Evolutionary conservation across 495 filamentous ascomycete species (phyloP).

Genomic region (Penicillium samsonianum): DNA sequence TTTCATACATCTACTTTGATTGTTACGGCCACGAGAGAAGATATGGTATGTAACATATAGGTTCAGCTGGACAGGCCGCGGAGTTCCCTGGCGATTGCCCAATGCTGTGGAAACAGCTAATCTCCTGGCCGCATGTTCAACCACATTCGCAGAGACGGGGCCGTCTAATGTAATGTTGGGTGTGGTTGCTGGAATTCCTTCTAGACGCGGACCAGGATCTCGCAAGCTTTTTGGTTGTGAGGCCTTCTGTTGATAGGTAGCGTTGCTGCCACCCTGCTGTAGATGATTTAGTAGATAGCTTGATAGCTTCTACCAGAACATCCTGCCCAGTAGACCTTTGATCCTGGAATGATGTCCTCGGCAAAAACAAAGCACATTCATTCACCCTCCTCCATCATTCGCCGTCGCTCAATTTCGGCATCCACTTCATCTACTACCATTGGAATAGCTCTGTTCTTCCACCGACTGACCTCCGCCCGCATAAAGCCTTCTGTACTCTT

Average conservation of each 20-base stretch:
- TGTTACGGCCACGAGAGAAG: neutral
- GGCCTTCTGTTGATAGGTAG: neutral
- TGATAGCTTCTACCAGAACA: neutral
- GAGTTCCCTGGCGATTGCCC: neutral
- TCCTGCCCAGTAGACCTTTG: neutral
- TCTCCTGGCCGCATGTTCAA: neutral
- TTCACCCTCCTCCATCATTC: slow-evolving; percentile 55
- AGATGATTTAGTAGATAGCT: neutral
- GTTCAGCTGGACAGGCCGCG: neutral
- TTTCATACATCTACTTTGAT: neutral
- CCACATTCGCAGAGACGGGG: neutral
- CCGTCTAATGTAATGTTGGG: neutral
- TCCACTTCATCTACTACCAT: slow-evolving; percentile 58
- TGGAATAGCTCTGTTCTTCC: slow-evolving; percentile 43
- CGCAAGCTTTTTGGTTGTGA: too few species aligned
- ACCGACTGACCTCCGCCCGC: slow-evolving; percentile 50
- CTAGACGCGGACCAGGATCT: neutral
- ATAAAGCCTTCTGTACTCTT: slow-evolving; percentile 76
- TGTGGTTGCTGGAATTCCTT: neutral
- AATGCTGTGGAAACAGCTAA: neutral
- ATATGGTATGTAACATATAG: neutral
- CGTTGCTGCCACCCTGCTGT: neutral
- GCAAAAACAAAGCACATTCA: slow-evolving; percentile 27
- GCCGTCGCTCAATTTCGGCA: slow-evolving; percentile 58
- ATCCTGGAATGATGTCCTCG: neutral